Conservation (phyloP, 495 filamentous ascomycete genomes). For the Hypoxylon subgilvum region DNA sequence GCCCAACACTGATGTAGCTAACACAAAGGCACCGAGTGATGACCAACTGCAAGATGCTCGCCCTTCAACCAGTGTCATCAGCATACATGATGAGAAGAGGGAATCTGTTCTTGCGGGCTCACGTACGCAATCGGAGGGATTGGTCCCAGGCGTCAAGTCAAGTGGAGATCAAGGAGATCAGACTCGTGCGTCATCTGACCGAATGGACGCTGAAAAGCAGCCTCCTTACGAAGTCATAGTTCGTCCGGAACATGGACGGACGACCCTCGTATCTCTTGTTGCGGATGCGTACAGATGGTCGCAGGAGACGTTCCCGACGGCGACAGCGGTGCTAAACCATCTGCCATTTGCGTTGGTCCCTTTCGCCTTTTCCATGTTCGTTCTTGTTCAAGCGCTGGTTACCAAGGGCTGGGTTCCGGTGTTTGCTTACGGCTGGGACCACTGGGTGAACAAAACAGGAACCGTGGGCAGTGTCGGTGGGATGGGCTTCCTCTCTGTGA, state of each 20-base stretch:
- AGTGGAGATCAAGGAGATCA: slow-evolving; percentile 27
- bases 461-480: slow-evolving; percentile 67
- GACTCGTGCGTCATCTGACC: slow-evolving; percentile 22
- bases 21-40: background rate
- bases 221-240: slow-evolving; percentile 2
- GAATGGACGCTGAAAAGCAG: slow-evolving; percentile 24
- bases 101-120: background rate
- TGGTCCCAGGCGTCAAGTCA: slow-evolving; percentile 4
- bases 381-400: slow-evolving; percentile 69
- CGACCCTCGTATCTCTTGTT: slow-evolving; percentile 54
- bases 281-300: slow-evolving; percentile 57
- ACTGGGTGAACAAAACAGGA: slow-evolving; percentile 69
- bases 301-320: slow-evolving; percentile 70
- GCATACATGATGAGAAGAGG: slow-evolving; percentile 33
- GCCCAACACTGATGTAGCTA: background rate
- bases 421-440: slow-evolving; percentile 70
- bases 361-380: slow-evolving; percentile 71
- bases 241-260: background rate
- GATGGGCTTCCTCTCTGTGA: slow-evolving; percentile 70
- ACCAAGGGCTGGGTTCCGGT: slow-evolving; percentile 72
- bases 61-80: slow-evolving; percentile 15
- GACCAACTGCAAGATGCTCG: background rate
- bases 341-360: slow-evolving; percentile 68
- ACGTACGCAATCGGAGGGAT: background rate
- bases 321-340: slow-evolving; percentile 62